Evolutionary conservation across 345 rosid genomes (phyloP).

Genomic region (Camelina laxa): DNA sequence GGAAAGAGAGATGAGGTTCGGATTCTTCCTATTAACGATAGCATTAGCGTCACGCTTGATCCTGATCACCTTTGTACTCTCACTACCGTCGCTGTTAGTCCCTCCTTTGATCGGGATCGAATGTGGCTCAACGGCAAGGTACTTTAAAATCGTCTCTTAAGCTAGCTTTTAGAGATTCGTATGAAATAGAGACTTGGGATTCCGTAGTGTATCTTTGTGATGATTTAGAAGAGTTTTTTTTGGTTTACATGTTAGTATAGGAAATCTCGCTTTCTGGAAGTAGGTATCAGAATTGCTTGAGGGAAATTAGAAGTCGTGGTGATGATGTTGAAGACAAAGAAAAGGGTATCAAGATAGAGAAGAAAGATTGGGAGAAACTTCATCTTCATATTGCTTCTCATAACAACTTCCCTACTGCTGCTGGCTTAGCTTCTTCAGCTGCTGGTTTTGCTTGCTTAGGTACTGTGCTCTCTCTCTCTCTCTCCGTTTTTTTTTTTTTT

Average conservation of each 20-base stretch:
- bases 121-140: conserved; percentile 99
- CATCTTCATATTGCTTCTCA: conserved; percentile 84
- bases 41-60: conserved; percentile 91
- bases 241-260: conserved; percentile 56
- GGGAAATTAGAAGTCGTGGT: conserved; percentile 81
- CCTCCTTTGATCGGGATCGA: conserved; percentile 77
- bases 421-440: conserved; percentile 98
- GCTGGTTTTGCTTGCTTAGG: conserved; percentile 98
- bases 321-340: conserved; percentile 73
- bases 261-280: conserved; percentile 92
- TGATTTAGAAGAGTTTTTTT: not conserved
- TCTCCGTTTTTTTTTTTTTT: not conserved
- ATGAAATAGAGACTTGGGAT: not conserved
- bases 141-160: not conserved
- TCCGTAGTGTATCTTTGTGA: not conserved
- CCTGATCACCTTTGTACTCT: conserved; percentile 87
- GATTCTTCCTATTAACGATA: conserved; percentile 84
- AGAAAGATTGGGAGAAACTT: conserved; percentile 83
- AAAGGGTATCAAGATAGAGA: conserved; percentile 73
- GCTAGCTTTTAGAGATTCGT: not conserved
- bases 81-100: conserved; percentile 94
- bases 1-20: conserved; percentile 88
- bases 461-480: conserved; percentile 22
- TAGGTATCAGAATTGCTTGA: conserved; percentile 79
- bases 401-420: conserved; percentile 95